These are phyloP conservation scores for Penicillium mononematosum DNA, from an alignment of 495 filamentous ascomycete genomes.

Conservation along the genomic window DNA sequence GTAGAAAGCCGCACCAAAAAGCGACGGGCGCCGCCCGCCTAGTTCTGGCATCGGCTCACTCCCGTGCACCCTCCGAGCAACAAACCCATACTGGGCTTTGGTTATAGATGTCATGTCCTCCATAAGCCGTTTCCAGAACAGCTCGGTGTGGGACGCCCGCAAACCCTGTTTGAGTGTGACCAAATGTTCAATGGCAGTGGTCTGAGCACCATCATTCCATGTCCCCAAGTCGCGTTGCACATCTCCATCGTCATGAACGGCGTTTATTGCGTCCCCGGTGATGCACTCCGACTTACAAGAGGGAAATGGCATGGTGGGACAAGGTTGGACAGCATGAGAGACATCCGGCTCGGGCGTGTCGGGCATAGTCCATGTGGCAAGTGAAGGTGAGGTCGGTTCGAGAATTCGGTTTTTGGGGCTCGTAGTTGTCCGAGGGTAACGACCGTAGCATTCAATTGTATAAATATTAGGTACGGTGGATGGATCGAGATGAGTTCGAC, in stretches of 20 bases:
- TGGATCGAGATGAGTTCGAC: conserved; percentile 13
- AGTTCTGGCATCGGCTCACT: conserved; percentile 50
- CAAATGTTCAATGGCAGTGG: conserved; percentile 60
- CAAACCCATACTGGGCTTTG: conserved; percentile 69
- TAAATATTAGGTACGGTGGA: conserved; percentile 1
- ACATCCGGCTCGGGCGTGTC: conserved; percentile 41
- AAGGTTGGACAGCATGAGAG: conserved; percentile 30
- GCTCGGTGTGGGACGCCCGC: conserved; percentile 52
- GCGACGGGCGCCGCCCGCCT: conserved; percentile 50
- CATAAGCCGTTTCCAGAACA: conserved; percentile 68
- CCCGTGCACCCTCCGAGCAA: conserved; percentile 62
- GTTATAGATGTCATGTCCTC: conserved; percentile 63
- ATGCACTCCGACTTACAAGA: conserved; percentile 48
- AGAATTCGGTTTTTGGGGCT: conserved; percentile 11
- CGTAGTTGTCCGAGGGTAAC: conserved; percentile 19
- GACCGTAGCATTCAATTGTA: conserved; percentile 31
- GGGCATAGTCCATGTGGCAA: conserved; percentile 38
- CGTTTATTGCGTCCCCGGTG: conserved; percentile 33
- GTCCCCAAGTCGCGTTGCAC: conserved; percentile 46
- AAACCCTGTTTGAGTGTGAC: conserved; percentile 62
- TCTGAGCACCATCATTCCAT: conserved; percentile 55
- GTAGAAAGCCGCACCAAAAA: conserved; percentile 68
- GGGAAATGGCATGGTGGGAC: conserved; percentile 34
- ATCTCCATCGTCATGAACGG: conserved; percentile 48
- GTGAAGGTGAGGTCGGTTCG: neutral